Conservation (phyloP, 139 green algal species). For the Coelastrella sp. region DNA sequence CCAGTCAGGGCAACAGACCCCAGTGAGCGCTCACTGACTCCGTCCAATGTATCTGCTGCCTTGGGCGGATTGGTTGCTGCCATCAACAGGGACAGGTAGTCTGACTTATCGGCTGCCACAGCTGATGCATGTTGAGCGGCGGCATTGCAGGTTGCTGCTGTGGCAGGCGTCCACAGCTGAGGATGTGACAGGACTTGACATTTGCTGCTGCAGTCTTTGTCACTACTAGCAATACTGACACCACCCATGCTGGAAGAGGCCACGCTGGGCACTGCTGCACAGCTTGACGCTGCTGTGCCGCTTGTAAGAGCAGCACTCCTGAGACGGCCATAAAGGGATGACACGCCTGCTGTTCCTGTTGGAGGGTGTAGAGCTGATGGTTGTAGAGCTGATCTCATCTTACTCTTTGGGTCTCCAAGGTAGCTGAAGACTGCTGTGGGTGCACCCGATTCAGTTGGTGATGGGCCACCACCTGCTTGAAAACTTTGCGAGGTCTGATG, state of each 20-base stretch:
- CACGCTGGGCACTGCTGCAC: neutral
- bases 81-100: neutral
- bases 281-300: neutral
- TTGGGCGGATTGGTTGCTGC: neutral
- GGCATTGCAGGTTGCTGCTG: neutral
- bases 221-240: neutral
- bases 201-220: neutral
- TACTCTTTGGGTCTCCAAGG: neutral
- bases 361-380: neutral
- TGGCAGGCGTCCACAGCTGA: neutral
- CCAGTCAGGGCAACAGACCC: no score
- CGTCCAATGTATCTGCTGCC: no score
- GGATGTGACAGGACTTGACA: neutral
- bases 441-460: neutral
- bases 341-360: neutral
- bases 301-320: neutral
- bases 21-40: no score
- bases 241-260: neutral
- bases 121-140: no score
- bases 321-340: conserved; percentile 26
- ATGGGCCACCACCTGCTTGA: neutral
- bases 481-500: neutral
- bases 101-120: neutral
- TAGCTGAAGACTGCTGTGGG: neutral
- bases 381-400: neutral